A percentile compares a stretch with the other conserved stretches of the same genome.
These are phyloP conservation scores for Paramyrothecium roridum DNA, from an alignment of 2,329 filamentous ascomycete species.

Conservation along the genomic window DNA sequence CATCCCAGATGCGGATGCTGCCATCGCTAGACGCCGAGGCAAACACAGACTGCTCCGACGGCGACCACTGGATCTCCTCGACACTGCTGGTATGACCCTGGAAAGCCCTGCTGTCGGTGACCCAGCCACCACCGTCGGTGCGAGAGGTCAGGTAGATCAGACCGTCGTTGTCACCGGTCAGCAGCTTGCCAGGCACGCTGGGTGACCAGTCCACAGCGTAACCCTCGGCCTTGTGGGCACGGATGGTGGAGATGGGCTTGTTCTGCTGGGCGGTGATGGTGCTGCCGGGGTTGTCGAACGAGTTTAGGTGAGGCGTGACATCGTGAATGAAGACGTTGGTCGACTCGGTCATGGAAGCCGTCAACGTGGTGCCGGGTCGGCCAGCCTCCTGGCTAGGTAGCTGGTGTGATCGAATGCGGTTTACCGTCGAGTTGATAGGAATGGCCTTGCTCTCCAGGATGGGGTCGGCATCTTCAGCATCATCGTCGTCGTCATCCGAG, in stretches of 20 bases:
- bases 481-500: constrained; percentile 66
- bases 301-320: constrained; percentile 81
- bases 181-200: constrained; percentile 71
- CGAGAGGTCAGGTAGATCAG: constrained; percentile 85
- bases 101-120: constrained; percentile 81
- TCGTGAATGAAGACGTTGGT: constrained; percentile 89
- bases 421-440: constrained; percentile 81
- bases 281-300: constrained; percentile 86
- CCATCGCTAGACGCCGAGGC: constrained; percentile 92
- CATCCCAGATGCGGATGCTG: constrained; percentile 93
- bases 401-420: constrained; percentile 88
- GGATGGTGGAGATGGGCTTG: constrained; percentile 82
- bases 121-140: constrained; percentile 84
- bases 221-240: constrained; percentile 89
- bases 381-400: constrained; percentile 68
- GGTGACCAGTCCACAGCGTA: constrained; percentile 98
- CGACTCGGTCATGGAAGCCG: constrained; percentile 90
- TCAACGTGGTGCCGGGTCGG: constrained; percentile 74
- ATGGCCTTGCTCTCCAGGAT: constrained; percentile 93
- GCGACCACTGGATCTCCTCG: constrained; percentile 96
- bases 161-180: constrained; percentile 90
- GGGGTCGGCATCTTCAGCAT: constrained; percentile 77
- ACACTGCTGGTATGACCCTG: constrained; percentile 80
- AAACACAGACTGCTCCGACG: constrained; percentile 88
- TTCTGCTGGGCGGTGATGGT: constrained; percentile 78